Percentiles rank a stretch among this genome's conserved stretches.
Evolutionary conservation across 306 rosid genomes (phyloP).

Genomic region (Trifolium pratense): DNA sequence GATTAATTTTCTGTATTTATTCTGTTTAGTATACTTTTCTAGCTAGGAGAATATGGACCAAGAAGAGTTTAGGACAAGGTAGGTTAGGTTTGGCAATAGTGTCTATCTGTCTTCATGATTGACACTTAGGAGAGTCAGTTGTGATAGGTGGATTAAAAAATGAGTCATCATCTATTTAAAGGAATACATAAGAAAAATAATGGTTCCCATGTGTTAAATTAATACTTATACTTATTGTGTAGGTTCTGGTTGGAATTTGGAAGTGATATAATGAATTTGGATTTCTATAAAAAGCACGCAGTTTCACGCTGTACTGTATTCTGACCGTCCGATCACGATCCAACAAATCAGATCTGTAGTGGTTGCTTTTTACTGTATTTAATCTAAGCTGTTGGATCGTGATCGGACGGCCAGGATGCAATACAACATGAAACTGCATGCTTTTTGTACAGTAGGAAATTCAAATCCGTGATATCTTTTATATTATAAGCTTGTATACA

Average conservation of each 20-base stretch:
- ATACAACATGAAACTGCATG: no score
- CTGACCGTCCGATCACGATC: no score
- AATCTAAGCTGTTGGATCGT: no score
- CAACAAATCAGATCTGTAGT: no score
- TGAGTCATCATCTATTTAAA: constrained; percentile 30
- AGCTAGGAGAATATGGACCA: not conserved
- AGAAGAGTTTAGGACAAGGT: constrained; percentile 16
- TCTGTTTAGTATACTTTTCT: not conserved
- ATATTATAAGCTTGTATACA: no score
- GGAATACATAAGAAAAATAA: constrained; percentile 18
- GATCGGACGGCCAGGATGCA: no score
- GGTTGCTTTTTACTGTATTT: no score
- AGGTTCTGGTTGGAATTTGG: not conserved
- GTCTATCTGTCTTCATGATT: constrained; percentile 15
- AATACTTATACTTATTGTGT: not conserved
- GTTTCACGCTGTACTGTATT: no score
- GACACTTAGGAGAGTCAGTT: constrained; percentile 28
- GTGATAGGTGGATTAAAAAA: constrained; percentile 15
- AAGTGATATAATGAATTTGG: not conserved
- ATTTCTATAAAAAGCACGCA: no score
- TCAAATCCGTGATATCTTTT: no score
- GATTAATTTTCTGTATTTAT: not conserved
- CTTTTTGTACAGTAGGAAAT: no score
- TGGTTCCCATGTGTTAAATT: constrained; percentile 10
- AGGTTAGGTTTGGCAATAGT: constrained; percentile 29